These are phyloP conservation scores for Hymenoscyphus occultus DNA, from an alignment of 2,329 filamentous ascomycete genomes.

Conservation along the genomic window DNA sequence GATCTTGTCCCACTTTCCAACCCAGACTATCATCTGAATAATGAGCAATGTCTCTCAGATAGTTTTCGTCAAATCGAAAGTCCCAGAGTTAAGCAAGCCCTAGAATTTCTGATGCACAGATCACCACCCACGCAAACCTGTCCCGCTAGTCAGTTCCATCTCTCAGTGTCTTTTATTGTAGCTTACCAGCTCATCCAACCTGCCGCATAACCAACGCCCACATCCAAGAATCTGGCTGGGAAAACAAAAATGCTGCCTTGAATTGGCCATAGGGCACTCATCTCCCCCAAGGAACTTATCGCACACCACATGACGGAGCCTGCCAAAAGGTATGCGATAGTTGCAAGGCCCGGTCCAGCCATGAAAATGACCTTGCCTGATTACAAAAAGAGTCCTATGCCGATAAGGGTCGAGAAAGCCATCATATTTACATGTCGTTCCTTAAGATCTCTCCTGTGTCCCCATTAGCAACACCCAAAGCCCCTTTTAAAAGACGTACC, in stretches of 20 bases:
- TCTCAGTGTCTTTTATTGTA: background rate
- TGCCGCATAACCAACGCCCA: conserved; percentile 20
- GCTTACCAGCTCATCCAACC: conserved; percentile 44
- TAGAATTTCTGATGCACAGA: conserved; percentile 39
- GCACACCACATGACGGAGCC: conserved; percentile 49
- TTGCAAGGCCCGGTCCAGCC: conserved; percentile 42
- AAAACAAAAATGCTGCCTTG: conserved; percentile 35
- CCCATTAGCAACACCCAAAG: background rate
- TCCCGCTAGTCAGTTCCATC: background rate
- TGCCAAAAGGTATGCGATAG: conserved; percentile 43
- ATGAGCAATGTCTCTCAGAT: conserved; percentile 32
- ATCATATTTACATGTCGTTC: conserved; percentile 44
- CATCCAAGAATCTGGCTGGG: conserved; percentile 20
- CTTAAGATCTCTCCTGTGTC: conserved; percentile 32
- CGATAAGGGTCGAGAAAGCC: conserved; percentile 43
- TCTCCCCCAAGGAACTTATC: conserved; percentile 41
- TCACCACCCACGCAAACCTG: conserved; percentile 37
- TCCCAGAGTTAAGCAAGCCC: conserved; percentile 41
- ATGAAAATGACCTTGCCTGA: conserved; percentile 44
- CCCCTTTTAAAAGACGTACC: background rate
- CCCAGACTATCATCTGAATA: conserved; percentile 36
- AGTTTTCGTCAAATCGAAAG: conserved; percentile 39
- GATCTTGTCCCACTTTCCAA: conserved; percentile 28
- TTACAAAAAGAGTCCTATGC: conserved; percentile 45
- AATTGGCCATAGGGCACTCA: conserved; percentile 40